Evolutionary conservation across 2,329 filamentous ascomycete species (phyloP).

Genomic region (Pseudomassariella vexata): DNA sequence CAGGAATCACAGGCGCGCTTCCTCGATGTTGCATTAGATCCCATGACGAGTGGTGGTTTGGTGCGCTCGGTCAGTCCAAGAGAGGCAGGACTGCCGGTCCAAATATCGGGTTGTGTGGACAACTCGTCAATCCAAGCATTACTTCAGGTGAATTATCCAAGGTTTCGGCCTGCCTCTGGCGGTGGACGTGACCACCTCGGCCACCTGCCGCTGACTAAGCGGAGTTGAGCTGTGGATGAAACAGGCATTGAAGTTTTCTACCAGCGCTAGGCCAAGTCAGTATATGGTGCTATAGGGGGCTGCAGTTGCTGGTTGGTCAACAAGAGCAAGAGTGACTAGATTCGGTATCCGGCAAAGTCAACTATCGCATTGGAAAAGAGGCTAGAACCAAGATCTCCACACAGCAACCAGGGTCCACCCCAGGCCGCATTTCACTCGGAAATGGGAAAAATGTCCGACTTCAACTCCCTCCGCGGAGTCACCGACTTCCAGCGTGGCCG

Average conservation of each 20-base stretch:
- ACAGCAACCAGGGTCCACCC: too few relatives aligned
- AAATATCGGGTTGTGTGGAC: too few relatives aligned
- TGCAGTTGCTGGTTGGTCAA: neutral
- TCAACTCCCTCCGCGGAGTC: too few relatives aligned
- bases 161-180: neutral
- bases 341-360: neutral
- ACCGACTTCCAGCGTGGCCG: too few relatives aligned
- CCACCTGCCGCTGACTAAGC: slow-evolving; percentile 2
- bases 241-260: neutral
- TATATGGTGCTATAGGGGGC: too few relatives aligned
- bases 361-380: neutral
- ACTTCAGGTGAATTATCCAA: neutral
- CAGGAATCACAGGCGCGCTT: slow-evolving; percentile 7
- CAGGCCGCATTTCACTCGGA: too few relatives aligned
- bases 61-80: too few relatives aligned
- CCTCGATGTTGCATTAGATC: neutral
- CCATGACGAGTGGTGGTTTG: neutral
- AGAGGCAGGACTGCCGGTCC: too few relatives aligned
- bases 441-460: too few relatives aligned
- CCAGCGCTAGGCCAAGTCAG: too few relatives aligned
- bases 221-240: neutral
- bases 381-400: neutral
- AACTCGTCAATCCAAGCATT: neutral
- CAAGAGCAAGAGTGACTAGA: neutral
- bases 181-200: too few relatives aligned